Base-by-base conservation (phyloP, 495 filamentous ascomycete species). In the Podospora tetraspora region DNA sequence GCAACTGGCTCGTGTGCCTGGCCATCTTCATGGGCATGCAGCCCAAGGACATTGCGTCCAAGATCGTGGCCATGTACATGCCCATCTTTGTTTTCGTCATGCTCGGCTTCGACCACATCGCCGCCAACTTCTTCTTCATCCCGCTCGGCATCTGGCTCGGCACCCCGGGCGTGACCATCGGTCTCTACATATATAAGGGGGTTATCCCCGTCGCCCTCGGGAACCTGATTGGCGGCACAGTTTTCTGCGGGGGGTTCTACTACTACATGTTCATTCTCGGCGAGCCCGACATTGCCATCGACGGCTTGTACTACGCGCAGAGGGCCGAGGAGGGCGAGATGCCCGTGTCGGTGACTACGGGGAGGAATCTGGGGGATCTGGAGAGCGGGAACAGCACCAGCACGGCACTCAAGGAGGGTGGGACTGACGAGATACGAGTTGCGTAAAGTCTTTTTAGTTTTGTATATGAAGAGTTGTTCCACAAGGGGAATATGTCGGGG, bases 81-180 rank as follows among this genome's bases (percentile, higher is more conserved):
- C 87, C 86, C 0, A 86, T 85, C 23, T 86, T 87, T 65, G 83
- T 82, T 8, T 89, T 88, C 69, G 86, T 87, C 21, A 82, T 79
- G 10, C 78, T 89, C 5, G 85, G 83, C 0, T 80, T 88, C 10
- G 86, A 89, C 57, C 87, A 89, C 76, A 86, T 88, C 57, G 84
- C 89, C 27, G 86, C 86, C 58, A 89, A 88, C 70, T 89, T 88
- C 85, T 88, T 86, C 52, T 87, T 88, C 70, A 84, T 89, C 52
- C 86, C 87, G 11, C 74, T 85, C 71, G 84, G 76, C 13, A 86
- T 89, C 34, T 89, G 81, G 75, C 70, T 85, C 1, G 78, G 76
- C 0, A 79, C 86, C 0, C 84, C 86, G 0, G 75, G 72, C 0
- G 77, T 89, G 23, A 78, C 77, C 1, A 80, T 85, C 10, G 79